Evolutionary conservation across 345 rosid species (phyloP).

Genomic region (Salix brachista): DNA sequence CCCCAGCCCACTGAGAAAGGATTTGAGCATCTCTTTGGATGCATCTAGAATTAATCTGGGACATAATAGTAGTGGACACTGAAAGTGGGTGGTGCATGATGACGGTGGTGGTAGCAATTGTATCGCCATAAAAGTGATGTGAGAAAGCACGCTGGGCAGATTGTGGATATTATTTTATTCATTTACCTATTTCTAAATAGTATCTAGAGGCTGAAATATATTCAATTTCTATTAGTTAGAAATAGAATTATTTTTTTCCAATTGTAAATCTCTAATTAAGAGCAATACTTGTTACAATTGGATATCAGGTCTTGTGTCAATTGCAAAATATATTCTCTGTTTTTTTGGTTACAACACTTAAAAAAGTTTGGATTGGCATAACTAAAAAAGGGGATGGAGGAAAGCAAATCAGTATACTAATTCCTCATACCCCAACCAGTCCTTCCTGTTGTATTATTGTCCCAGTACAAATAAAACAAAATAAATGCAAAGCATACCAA

Average conservation of each 20-base stretch:
- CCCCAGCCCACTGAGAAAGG: too few relatives aligned
- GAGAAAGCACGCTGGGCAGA: too few relatives aligned
- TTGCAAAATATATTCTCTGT: neutral
- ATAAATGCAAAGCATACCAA: too few relatives aligned
- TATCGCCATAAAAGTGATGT: neutral
- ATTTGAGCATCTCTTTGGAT: too few relatives aligned
- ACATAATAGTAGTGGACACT: neutral
- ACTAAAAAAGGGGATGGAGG: neutral
- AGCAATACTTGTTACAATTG: too few relatives aligned
- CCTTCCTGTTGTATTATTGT: neutral
- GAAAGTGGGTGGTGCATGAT: neutral
- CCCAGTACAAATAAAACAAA: neutral
- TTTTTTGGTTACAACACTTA: neutral
- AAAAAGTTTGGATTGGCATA: neutral
- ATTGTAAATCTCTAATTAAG: too few relatives aligned
- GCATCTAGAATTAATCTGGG: too few relatives aligned
- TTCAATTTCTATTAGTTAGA: too few relatives aligned
- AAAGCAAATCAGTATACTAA: neutral
- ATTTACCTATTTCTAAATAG: too few relatives aligned
- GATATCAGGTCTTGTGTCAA: neutral
- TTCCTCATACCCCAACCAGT: neutral
- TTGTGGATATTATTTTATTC: too few relatives aligned
- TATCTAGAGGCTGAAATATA: too few relatives aligned
- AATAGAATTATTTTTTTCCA: too few relatives aligned
- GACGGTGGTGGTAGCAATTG: neutral